Percentiles rank a stretch among this genome's conserved stretches.
These are phyloP conservation scores for Taxillus chinensis DNA, from an alignment of 164 flowering plant genomes.

Conservation along the genomic window DNA sequence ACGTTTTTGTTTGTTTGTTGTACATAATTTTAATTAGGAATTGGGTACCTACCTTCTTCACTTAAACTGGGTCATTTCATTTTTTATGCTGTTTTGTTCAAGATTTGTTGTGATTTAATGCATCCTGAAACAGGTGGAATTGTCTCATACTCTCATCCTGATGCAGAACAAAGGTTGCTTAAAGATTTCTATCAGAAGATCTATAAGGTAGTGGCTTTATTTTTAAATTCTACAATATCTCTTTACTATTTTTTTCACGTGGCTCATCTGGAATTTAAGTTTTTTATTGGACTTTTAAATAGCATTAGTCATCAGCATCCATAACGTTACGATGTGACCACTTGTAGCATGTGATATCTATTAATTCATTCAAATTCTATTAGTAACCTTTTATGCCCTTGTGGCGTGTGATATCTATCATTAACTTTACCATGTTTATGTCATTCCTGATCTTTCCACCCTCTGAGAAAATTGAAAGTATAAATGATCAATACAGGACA, in stretches of 20 bases:
- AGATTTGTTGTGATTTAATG: constrained; percentile 1
- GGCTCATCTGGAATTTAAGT: not conserved
- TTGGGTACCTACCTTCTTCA: no score
- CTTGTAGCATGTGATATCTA: no score
- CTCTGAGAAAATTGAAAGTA: constrained; percentile 10
- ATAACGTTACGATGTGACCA: no score
- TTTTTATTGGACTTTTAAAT: not conserved
- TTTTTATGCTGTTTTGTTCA: not conserved
- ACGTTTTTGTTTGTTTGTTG: no score
- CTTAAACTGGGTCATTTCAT: not conserved
- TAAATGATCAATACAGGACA: constrained; percentile 14
- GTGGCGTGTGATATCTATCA: no score
- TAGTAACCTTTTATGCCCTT: no score
- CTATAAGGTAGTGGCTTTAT: constrained; percentile 54
- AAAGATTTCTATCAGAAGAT: constrained; percentile 98
- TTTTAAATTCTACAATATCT: not conserved
- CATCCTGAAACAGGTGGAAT: constrained; percentile 60
- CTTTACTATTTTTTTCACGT: not conserved
- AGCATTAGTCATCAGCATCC: no score
- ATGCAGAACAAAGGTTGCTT: constrained; percentile 85
- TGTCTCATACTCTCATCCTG: constrained; percentile 49
- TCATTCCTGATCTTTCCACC: constrained; percentile 5
- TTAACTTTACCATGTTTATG: no score
- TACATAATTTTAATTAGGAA: no score
- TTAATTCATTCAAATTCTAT: no score